Evolutionary conservation across 441 rosid species (phyloP).

Genomic region (Daphne laureola): DNA sequence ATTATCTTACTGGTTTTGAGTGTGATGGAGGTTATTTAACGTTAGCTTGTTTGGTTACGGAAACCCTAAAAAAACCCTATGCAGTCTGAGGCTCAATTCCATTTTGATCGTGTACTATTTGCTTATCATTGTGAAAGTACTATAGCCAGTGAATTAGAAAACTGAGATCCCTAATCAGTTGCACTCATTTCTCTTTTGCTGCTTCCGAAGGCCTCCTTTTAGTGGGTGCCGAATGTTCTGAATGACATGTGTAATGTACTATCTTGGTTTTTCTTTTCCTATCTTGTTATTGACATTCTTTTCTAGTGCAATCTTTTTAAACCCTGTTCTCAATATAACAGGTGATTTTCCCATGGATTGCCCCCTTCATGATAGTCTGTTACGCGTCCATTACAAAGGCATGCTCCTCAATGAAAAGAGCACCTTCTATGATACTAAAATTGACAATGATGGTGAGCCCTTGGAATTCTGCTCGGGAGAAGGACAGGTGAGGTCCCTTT

Average conservation of each 20-base stretch:
- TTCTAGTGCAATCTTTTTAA: no score
- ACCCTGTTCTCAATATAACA: slow-evolving; percentile 14
- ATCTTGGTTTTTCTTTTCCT: slow-evolving; percentile 6
- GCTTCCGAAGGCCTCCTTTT: background rate
- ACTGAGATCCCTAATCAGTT: no score
- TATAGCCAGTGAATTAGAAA: no score
- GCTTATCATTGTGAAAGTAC: no score
- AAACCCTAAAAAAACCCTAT: no score
- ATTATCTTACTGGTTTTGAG: no score
- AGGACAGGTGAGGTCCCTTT: slow-evolving; percentile 58
- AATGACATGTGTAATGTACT: background rate
- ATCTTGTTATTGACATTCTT: no score
- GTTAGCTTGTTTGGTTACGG: no score
- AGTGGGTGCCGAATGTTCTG: background rate
- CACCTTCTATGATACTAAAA: slow-evolving; percentile 74
- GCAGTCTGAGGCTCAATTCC: no score
- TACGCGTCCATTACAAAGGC: slow-evolving; percentile 81
- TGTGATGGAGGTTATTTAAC: no score
- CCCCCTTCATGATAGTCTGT: slow-evolving; percentile 93
- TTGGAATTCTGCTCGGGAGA: slow-evolving; percentile 96
- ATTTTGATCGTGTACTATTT: no score
- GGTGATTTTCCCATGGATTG: slow-evolving; percentile 99
- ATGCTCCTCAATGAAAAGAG: slow-evolving; percentile 78
- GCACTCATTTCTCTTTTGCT: slow-evolving; percentile 1
- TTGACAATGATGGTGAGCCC: slow-evolving; percentile 70